These are phyloP conservation scores for Chlorella sp. DNA, from an alignment of 139 green algal genomes.

Conservation along the genomic window DNA sequence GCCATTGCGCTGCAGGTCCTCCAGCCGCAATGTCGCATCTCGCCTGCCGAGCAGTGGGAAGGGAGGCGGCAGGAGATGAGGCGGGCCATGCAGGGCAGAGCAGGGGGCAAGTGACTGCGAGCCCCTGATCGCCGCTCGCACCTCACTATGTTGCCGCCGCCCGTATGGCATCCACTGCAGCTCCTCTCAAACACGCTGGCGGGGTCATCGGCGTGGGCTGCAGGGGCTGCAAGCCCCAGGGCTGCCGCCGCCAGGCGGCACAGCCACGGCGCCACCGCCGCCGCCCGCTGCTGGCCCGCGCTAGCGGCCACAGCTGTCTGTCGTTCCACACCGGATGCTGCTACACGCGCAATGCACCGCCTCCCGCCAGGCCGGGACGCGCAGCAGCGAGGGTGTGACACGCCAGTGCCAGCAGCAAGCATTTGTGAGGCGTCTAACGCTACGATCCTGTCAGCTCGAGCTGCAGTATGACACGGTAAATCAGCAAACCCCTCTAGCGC, in stretches of 20 bases:
- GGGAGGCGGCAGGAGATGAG: not conserved
- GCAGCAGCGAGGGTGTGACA: no score
- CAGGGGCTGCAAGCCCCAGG: not conserved
- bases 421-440: no score
- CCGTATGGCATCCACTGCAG: not conserved
- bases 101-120: no score
- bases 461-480: no score
- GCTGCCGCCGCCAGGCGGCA: not conserved
- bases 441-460: no score
- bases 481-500: no score
- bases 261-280: not conserved
- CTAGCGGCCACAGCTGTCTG: no score
- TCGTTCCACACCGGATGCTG: no score
- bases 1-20: constrained; percentile 63
- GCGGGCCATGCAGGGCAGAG: not conserved
- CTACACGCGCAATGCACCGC: no score
- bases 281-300: not conserved
- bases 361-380: no score
- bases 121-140: not conserved
- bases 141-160: constrained; percentile 13
- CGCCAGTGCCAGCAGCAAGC: no score
- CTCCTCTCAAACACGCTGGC: not conserved
- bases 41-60: constrained; percentile 24
- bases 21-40: constrained; percentile 66
- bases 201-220: not conserved